Percentiles rank a stretch among this genome's conserved stretches.
These are phyloP conservation scores for Tinospora cordifolia DNA, from an alignment of 164 flowering plant genomes.

Conservation along the genomic window DNA sequence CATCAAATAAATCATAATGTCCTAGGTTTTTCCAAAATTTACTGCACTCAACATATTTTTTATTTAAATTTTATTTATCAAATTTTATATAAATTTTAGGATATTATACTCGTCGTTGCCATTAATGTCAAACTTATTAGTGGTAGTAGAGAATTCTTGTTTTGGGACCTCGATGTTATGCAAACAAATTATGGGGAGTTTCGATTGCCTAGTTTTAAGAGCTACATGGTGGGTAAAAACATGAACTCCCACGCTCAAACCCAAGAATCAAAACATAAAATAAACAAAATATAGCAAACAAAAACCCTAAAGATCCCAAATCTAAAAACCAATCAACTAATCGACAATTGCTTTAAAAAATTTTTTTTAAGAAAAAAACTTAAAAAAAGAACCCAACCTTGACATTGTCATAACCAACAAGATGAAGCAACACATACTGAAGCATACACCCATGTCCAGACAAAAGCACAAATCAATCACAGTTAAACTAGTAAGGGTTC, in stretches of 20 bases:
- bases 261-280: not conserved
- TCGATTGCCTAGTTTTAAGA: too few relatives aligned
- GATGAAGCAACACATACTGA: slow-evolving; percentile 90
- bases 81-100: too few relatives aligned
- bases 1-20: too few relatives aligned
- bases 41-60: too few relatives aligned
- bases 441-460: slow-evolving; percentile 99
- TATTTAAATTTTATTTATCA: too few relatives aligned
- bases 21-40: too few relatives aligned
- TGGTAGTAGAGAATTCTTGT: too few relatives aligned
- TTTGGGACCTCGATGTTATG: too few relatives aligned
- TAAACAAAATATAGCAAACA: not conserved
- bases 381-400: slow-evolving; percentile 29
- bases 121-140: too few relatives aligned
- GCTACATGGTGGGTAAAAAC: not conserved
- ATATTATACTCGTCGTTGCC: too few relatives aligned
- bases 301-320: slow-evolving; percentile 6
- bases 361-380: not conserved
- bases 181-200: too few relatives aligned
- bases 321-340: not conserved
- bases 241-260: not conserved
- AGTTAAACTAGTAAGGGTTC: slow-evolving; percentile 92
- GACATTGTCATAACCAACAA: slow-evolving; percentile 93
- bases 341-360: not conserved
- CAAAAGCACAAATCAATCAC: slow-evolving; percentile 89